These are phyloP conservation scores for Pseudevernia furfuracea DNA, from an alignment of 495 filamentous ascomycete genomes.

Conservation along the genomic window DNA sequence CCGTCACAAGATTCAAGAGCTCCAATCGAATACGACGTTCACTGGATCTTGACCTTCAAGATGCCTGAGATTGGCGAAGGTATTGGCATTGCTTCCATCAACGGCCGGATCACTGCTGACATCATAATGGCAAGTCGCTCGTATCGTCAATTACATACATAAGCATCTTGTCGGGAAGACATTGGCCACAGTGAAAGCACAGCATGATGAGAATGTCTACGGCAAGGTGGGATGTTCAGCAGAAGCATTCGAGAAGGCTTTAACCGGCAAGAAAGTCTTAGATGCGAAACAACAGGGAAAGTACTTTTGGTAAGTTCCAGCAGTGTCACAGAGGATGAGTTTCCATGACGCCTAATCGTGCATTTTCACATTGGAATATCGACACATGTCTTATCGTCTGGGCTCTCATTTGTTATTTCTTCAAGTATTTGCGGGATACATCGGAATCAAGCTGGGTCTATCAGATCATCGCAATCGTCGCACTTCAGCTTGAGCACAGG, in stretches of 20 bases:
- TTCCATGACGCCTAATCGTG: not conserved
- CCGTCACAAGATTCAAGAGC: not conserved
- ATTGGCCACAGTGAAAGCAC: conserved; percentile 58
- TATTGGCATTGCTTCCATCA: conserved; percentile 22
- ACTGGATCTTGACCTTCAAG: conserved; percentile 8
- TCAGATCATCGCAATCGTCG: not conserved
- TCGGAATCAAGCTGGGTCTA: not conserved
- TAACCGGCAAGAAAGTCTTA: conserved; percentile 69
- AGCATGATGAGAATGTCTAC: conserved; percentile 74
- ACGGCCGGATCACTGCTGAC: not conserved
- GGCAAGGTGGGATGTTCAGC: conserved; percentile 80
- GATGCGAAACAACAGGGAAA: conserved; percentile 82
- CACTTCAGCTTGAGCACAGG: not conserved
- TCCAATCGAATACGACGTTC: not conserved
- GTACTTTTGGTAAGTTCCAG: conserved; percentile 69
- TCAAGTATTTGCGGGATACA: not conserved
- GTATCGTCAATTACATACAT: conserved; percentile 74
- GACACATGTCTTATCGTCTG: not conserved
- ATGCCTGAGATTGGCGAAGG: conserved; percentile 83
- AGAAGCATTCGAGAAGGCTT: conserved; percentile 57
- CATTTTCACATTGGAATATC: not conserved
- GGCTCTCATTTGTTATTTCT: not conserved
- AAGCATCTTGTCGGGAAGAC: conserved; percentile 77
- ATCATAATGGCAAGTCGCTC: conserved; percentile 49
- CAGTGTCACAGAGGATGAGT: not conserved